Conservation (phyloP, 768 basidiomycete genomes). For the Tulasnella sp. region DNA sequence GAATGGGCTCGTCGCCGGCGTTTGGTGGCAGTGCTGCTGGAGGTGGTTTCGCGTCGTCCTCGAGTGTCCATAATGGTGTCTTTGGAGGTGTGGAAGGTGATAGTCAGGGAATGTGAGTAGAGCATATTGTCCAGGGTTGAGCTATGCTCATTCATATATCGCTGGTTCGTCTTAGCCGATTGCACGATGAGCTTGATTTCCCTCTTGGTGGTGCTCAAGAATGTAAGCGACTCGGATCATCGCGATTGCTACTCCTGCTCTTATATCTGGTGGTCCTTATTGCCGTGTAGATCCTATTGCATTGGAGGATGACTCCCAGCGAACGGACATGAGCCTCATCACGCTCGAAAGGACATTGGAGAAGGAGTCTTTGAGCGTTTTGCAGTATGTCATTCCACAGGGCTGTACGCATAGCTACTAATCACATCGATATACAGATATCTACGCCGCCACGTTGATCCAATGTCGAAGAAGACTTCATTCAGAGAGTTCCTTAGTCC, state of each 20-base stretch:
- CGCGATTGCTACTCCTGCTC: no score
- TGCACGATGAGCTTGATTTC: background rate
- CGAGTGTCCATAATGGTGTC: constrained; percentile 48
- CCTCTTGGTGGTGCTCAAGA: no score
- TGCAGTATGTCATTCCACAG: background rate
- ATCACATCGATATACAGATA: constrained; percentile 40
- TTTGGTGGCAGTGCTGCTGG: constrained; percentile 1
- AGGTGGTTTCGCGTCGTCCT: background rate
- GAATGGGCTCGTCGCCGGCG: constrained; percentile 19
- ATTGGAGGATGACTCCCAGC: background rate
- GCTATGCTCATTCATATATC: no score
- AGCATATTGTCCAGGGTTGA: no score
- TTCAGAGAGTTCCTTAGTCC: constrained; percentile 52
- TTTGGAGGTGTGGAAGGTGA: constrained; percentile 57
- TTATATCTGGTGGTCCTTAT: no score
- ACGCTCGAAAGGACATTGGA: constrained; percentile 7
- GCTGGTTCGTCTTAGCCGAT: no score
- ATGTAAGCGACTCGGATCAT: no score
- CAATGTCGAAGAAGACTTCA: constrained; percentile 38
- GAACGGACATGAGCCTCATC: constrained; percentile 7
- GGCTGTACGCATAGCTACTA: background rate
- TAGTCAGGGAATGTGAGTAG: background rate
- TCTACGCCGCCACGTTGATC: constrained; percentile 57
- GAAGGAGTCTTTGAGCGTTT: background rate
- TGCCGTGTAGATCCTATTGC: background rate